Conservation (phyloP, 371 early-diverging fungal genomes). For the Apophysomyces ossiformis region DNA sequence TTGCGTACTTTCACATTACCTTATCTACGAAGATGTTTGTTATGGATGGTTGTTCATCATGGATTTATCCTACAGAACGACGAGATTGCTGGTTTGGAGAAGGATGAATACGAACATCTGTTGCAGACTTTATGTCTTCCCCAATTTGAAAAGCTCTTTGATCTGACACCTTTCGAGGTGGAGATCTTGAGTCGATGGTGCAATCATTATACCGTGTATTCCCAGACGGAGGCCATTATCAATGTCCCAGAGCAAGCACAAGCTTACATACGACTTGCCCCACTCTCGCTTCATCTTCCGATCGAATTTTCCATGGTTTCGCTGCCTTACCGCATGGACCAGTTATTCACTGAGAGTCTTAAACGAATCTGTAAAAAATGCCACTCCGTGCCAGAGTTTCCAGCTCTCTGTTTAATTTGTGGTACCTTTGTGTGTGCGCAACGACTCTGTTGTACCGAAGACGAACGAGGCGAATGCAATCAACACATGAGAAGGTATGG, state of each 20-base stretch:
- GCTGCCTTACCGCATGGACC: slow-evolving; percentile 84
- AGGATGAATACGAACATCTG: slow-evolving; percentile 43
- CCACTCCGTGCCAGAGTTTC: slow-evolving; percentile 81
- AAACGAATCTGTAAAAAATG: slow-evolving; percentile 82
- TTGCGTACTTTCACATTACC: slow-evolving; percentile 43
- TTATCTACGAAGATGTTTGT: slow-evolving; percentile 44
- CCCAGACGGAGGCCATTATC: not conserved
- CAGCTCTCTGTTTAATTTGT: slow-evolving; percentile 93
- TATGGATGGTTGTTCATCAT: slow-evolving; percentile 47
- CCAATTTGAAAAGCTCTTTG: slow-evolving; percentile 28
- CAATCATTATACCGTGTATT: slow-evolving; percentile 28
- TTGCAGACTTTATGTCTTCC: slow-evolving; percentile 38
- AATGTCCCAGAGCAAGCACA: slow-evolving; percentile 5
- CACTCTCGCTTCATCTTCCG: slow-evolving; percentile 57
- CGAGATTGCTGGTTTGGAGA: not conserved
- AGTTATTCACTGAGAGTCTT: slow-evolving; percentile 81
- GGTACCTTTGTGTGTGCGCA: slow-evolving; percentile 92
- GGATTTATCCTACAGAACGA: slow-evolving; percentile 45
- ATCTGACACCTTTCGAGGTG: slow-evolving; percentile 28
- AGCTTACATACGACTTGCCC: slow-evolving; percentile 3
- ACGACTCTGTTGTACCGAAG: slow-evolving; percentile 89
- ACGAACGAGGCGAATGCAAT: slow-evolving; percentile 89
- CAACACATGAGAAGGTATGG: slow-evolving; percentile 77
- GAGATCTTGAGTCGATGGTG: slow-evolving; percentile 40
- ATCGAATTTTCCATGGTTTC: slow-evolving; percentile 68